Base-by-base conservation (phyloP, 1,284 basidiomycete genomes). In the Grifola frondosa region DNA sequence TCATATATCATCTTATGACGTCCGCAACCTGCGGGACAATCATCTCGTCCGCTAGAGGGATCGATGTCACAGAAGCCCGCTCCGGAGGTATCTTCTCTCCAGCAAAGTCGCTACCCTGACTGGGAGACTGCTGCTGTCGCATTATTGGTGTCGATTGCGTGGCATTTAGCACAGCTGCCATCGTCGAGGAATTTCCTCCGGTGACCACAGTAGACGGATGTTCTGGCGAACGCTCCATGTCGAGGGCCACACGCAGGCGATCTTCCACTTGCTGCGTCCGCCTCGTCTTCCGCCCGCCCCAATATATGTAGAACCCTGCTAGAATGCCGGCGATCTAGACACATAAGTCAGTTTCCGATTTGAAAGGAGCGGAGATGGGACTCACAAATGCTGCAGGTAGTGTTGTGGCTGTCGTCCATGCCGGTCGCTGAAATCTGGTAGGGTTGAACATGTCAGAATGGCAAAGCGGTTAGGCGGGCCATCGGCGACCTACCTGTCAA, bases 371-470 rank as follows among this genome's bases (percentile, higher is more conserved):
- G 19, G 11, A 8, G 6, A 12, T 21, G 29, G 5, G 29, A 59
- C 89, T 89, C 5, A 88, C 68, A 65, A 95, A 92, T 20, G 80
- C 80, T 3, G 73, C 70, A 0, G 88, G 84, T 41, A 96, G 91
- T 13, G 93, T 76, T 12, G 72, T 75, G 0, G 83, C 89, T 1
- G 81, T 84, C 30, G 73, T 78, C 82, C 82, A 85, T 3, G 80
- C 73, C 4, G 83, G 83, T 17, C 83, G 75, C 46, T 75, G 50
- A 54, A 83, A 83, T 23, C 78, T 80, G 26, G 17, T 16, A 20
- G 24, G 24, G n/a, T n/a, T n/a, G n/a, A 35, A 23, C 37, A 33
- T 33, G 30, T 20, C 17, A n/a, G 11, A 11, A 37, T 22, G 24
- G 17, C 9, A 5, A 17, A 11, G 10, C 21, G 26, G 23, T 17